Evolutionary conservation across 441 rosid genomes (phyloP).

Genomic region (Geranium incanum): DNA sequence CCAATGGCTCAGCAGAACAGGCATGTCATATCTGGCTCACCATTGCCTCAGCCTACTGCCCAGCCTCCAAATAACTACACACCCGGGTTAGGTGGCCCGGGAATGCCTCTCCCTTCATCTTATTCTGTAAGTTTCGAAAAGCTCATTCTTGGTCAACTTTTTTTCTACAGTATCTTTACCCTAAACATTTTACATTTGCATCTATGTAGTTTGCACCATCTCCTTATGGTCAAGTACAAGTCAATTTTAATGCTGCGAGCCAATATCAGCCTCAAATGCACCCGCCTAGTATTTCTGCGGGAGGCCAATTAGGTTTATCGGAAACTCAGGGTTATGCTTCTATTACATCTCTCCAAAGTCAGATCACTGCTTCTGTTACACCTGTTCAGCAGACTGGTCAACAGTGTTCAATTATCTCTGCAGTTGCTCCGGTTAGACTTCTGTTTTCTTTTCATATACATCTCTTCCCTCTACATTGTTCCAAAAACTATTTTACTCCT

Average conservation of each 20-base stretch:
- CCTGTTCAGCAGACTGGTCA: conserved; percentile 32
- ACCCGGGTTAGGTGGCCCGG: conserved; percentile 48
- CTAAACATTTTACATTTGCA: conserved; percentile 19
- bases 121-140: conserved; percentile 45
- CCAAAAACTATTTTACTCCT: conserved; percentile 12
- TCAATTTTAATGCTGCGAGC: conserved; percentile 27
- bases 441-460: conserved; percentile 15
- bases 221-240: conserved; percentile 48
- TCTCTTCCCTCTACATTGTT: conserved; percentile 14
- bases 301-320: conserved; percentile 42
- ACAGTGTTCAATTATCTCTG: conserved; percentile 36
- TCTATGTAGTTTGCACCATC: conserved; percentile 48
- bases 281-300: conserved; percentile 36
- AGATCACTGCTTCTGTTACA: conserved; percentile 10
- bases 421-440: conserved; percentile 34
- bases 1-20: conserved; percentile 46
- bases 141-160: conserved; percentile 14
- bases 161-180: conserved; percentile 11
- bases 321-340: conserved; percentile 36
- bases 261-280: conserved; percentile 54
- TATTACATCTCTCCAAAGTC: conserved; percentile 28
- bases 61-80: conserved; percentile 42
- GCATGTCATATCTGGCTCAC: conserved; percentile 39
- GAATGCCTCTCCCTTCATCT: conserved; percentile 48
- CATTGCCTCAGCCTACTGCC: conserved; percentile 43